Percentiles rank a stretch among this genome's conserved stretches.
Evolutionary conservation across 1,139 yeast genomes (phyloP).

Genomic region (Wickerhamiella pararugosa): DNA sequence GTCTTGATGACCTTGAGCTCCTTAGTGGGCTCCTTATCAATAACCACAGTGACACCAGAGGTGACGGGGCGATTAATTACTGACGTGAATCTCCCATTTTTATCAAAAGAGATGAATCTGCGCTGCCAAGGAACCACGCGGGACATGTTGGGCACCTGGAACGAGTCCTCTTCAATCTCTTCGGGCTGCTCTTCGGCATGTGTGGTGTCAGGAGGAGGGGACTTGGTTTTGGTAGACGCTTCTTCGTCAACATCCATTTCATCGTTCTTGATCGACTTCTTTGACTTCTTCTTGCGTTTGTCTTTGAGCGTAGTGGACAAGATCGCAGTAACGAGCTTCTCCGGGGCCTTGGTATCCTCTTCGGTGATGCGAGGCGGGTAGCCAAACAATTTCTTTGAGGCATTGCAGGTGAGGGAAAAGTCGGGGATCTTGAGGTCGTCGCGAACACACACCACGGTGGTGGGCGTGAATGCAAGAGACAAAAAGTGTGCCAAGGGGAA

Average conservation of each 20-base stretch:
- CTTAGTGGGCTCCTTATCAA: slow-evolving; percentile 55
- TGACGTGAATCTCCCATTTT: slow-evolving; percentile 68
- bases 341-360: slow-evolving; percentile 68
- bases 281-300: slow-evolving; percentile 43
- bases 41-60: slow-evolving; percentile 68
- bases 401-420: slow-evolving; percentile 65
- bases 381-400: slow-evolving; percentile 65
- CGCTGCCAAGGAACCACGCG: slow-evolving; percentile 89
- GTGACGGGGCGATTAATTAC: slow-evolving; percentile 66
- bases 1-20: slow-evolving; percentile 64
- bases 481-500: slow-evolving; percentile 91
- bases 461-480: slow-evolving; percentile 84
- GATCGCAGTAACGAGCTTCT: slow-evolving; percentile 84
- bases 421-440: slow-evolving; percentile 79
- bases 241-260: slow-evolving; percentile 22
- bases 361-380: slow-evolving; percentile 86
- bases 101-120: slow-evolving; percentile 62
- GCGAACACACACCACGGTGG: slow-evolving; percentile 76
- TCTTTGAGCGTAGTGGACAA: slow-evolving; percentile 88
- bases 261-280: slow-evolving; percentile 13
- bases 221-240: slow-evolving; percentile 23
- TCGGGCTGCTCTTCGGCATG: slow-evolving; percentile 5
- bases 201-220: slow-evolving; percentile 23
- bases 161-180: slow-evolving; percentile 19
- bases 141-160: slow-evolving; percentile 59